These are phyloP conservation scores for Phoma sp. DNA, from an alignment of 2,329 filamentous ascomycete species.

Conservation along the genomic window DNA sequence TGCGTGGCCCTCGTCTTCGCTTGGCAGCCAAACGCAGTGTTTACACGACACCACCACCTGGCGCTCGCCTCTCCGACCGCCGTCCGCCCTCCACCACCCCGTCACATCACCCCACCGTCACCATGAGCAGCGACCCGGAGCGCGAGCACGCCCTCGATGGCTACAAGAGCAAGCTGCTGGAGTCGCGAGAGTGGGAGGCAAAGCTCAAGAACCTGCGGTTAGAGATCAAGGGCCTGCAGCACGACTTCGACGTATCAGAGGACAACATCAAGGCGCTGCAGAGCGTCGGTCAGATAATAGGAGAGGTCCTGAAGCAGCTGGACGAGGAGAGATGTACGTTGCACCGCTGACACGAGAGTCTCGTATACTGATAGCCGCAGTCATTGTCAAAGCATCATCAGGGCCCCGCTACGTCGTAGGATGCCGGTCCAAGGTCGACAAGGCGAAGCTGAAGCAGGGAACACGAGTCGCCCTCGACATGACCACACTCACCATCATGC, in stretches of 20 bases:
- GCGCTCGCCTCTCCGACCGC: conserved; percentile 20
- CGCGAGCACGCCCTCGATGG: conserved; percentile 60
- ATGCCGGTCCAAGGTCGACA: conserved; percentile 98
- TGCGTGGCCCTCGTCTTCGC: not conserved
- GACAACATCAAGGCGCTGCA: conserved; percentile 99
- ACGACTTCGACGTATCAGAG: conserved; percentile 95
- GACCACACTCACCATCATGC: conserved; percentile 99
- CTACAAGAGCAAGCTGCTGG: conserved; percentile 68
- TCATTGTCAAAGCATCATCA: conserved; percentile 98
- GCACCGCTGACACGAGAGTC: too few species aligned
- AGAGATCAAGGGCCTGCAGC: conserved; percentile 94
- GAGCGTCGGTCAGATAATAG: conserved; percentile 99
- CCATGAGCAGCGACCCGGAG: conserved; percentile 57
- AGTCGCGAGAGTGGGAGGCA: conserved; percentile 98
- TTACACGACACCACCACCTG: conserved; percentile 6
- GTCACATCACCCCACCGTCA: conserved; percentile 17
- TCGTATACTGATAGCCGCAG: conserved; percentile 57
- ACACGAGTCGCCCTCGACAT: conserved; percentile 97
- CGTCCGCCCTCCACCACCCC: conserved; percentile 15
- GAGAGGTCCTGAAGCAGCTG: conserved; percentile 97
- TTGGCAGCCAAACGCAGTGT: conserved; percentile 1
- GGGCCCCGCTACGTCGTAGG: conserved; percentile 98
- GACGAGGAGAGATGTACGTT: conserved; percentile 97
- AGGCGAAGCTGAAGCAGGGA: conserved; percentile 95
- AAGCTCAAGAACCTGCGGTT: conserved; percentile 93